A percentile compares a stretch with the other conserved stretches of the same genome.
These are phyloP conservation scores for Funneliformis mosseae DNA, from an alignment of 192 early-diverging fungal genomes.

Conservation along the genomic window DNA sequence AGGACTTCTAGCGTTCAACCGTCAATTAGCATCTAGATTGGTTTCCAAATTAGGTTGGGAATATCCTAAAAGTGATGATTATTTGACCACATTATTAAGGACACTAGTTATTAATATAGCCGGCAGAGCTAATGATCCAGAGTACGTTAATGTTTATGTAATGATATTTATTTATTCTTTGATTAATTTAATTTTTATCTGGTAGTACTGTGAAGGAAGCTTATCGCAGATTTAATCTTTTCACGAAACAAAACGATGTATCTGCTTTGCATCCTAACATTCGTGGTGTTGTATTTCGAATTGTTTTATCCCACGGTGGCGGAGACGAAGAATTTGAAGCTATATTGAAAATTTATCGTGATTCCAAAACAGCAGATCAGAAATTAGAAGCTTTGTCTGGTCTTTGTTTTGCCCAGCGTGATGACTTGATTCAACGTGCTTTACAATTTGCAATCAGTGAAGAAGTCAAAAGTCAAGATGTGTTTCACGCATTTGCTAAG, in stretches of 20 bases:
- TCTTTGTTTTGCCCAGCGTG: constrained; percentile 59
- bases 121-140: constrained; percentile 66
- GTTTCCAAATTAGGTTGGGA: constrained; percentile 81
- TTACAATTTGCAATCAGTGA: constrained; percentile 67
- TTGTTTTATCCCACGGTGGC: constrained; percentile 66
- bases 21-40: constrained; percentile 74
- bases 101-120: constrained; percentile 74
- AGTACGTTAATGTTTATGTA: constrained; percentile 12
- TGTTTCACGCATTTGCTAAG: constrained; percentile 53
- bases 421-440: constrained; percentile 59
- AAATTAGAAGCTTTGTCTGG: constrained; percentile 64
- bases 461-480: constrained; percentile 73
- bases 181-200: background rate
- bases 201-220: constrained; percentile 62
- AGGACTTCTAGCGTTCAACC: constrained; percentile 67
- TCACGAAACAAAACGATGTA: constrained; percentile 63
- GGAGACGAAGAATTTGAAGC: constrained; percentile 64
- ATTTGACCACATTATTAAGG: constrained; percentile 74
- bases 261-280: constrained; percentile 77
- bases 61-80: constrained; percentile 67
- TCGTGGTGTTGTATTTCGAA: constrained; percentile 69
- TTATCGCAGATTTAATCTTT: constrained; percentile 66
- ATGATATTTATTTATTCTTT: background rate
- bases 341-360: constrained; percentile 62
- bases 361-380: constrained; percentile 66